Base-by-base conservation (phyloP, 2,329 filamentous ascomycete species). In the Xylaria sp. region DNA sequence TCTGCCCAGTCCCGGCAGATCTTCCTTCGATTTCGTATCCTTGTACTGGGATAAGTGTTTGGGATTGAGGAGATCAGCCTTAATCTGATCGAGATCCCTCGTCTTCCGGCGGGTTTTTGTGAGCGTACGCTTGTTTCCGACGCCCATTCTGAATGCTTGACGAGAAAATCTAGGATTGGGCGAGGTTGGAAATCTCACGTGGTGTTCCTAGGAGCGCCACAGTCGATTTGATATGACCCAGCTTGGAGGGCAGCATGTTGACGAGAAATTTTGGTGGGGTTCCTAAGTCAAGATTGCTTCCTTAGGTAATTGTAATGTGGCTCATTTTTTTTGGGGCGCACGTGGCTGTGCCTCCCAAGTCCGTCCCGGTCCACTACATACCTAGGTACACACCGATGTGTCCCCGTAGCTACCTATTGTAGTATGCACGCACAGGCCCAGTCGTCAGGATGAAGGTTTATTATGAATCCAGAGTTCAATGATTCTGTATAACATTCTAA, bases 31-130 rank as follows among this genome's bases (percentile, higher is more conserved):
- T 78, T 97, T 97, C 52, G 90, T 89, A 59, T 90, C 87, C 79
- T 94, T 92, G 85, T 91, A 94, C 73, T 93, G 89, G 56, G 89
- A 84, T 41, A 99, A 89, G 78, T 98, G 94, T 79, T 91, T 92
- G 23, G 93, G 88, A 39, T 91, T 92, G 72, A 87, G 84, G 66
- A 98, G 82, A 80, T 99, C 96, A 73, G 90, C 89, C 78, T 94
- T 90, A 81, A 98, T 90, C 83, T 98, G 94, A 81, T 99, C 96
- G 77, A 98, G 86, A 81, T 97, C 95, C 81, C 96, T 89, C 23
- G 87, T 89, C 77, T 90, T 88, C 72, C 91, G 87, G 81, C 92
- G 88, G 3, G 91, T 94, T 82, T 94, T 94, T 66, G 88, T 90
- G 72, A 90, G 85, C n/a, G 89, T 90, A 55, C 86, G 84, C 78